Evolutionary conservation across 208 protist genomes (phyloP).

Genomic region (Spongospora subterranea): DNA sequence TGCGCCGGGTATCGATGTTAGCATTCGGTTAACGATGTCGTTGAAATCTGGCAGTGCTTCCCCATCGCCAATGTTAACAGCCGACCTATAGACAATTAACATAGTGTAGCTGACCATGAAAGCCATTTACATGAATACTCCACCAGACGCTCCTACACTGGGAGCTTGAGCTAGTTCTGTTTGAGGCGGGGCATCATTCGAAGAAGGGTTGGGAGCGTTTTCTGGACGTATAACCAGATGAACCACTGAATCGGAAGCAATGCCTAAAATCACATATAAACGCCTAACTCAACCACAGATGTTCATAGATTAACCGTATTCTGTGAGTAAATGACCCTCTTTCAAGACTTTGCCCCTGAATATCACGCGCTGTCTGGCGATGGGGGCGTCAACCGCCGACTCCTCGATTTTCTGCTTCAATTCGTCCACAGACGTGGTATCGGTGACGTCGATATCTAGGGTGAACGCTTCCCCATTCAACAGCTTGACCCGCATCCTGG

Average conservation of each 20-base stretch:
- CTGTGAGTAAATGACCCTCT: not conserved
- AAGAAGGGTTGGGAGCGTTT: not conserved
- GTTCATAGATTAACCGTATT: not conserved
- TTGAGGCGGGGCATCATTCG: not conserved
- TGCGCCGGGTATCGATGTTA: slow-evolving; percentile 17
- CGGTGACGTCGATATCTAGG: not conserved
- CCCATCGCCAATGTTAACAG: slow-evolving; percentile 46
- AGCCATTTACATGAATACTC: slow-evolving; percentile 41
- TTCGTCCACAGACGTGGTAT: not conserved
- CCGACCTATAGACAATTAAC: too few species aligned
- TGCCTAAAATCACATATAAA: slow-evolving; percentile 30
- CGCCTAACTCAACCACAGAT: not conserved
- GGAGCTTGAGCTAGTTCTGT: not conserved
- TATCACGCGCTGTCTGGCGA: not conserved
- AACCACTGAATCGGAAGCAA: not conserved
- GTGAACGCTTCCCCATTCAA: not conserved
- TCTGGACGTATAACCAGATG: slow-evolving; percentile 35
- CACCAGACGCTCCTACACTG: not conserved
- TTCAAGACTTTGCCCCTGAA: slow-evolving; percentile 50
- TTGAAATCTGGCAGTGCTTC: slow-evolving; percentile 50
- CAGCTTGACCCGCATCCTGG: not conserved
- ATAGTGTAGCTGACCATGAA: too few species aligned
- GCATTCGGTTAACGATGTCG: slow-evolving; percentile 45
- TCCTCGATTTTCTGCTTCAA: not conserved
- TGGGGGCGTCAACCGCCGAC: not conserved